Conservation (phyloP, 2,329 filamentous ascomycete genomes). For the Penicillium brevicompactum region DNA sequence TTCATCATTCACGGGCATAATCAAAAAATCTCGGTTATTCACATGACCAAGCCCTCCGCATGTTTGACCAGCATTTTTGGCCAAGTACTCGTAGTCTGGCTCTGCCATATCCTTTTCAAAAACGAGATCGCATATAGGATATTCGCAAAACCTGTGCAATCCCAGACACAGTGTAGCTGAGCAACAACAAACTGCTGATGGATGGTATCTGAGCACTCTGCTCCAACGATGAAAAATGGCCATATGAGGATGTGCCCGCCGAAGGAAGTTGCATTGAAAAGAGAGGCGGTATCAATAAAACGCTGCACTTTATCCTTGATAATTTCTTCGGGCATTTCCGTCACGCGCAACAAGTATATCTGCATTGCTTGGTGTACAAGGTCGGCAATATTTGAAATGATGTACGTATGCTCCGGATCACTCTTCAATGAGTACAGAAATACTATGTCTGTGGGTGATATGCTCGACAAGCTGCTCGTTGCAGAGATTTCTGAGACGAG, state of each 20-base stretch:
- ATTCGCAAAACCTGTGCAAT: slow-evolving; percentile 9
- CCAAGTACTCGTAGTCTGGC: not conserved
- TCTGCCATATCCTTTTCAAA: slow-evolving; percentile 3
- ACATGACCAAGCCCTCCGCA: not conserved
- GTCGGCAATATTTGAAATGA: slow-evolving; percentile 7
- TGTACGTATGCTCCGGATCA: not conserved
- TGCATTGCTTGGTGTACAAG: slow-evolving; percentile 12
- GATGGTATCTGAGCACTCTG: not conserved
- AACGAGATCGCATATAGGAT: slow-evolving; percentile 8
- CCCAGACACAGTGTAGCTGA: slow-evolving; percentile 8
- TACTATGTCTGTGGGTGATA: slow-evolving; percentile 8
- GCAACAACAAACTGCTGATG: slow-evolving; percentile 3
- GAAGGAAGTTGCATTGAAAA: slow-evolving; percentile 8
- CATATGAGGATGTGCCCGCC: slow-evolving; percentile 11
- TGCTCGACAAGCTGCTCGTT: not conserved
- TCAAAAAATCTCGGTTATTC: not conserved
- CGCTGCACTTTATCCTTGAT: not conserved
- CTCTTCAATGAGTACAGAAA: slow-evolving; percentile 12
- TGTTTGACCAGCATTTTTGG: not conserved
- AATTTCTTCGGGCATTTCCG: not conserved
- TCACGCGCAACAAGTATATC: slow-evolving; percentile 12
- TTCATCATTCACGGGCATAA: too few species aligned
- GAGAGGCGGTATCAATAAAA: slow-evolving; percentile 1
- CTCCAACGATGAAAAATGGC: slow-evolving; percentile 12
- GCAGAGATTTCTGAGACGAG: slow-evolving; percentile 7